Evolutionary conservation across 257 asterid genomes (phyloP), one percentile per base, ranked within the genome.

Genomic region (Cynanchum wilfordii): DNA sequence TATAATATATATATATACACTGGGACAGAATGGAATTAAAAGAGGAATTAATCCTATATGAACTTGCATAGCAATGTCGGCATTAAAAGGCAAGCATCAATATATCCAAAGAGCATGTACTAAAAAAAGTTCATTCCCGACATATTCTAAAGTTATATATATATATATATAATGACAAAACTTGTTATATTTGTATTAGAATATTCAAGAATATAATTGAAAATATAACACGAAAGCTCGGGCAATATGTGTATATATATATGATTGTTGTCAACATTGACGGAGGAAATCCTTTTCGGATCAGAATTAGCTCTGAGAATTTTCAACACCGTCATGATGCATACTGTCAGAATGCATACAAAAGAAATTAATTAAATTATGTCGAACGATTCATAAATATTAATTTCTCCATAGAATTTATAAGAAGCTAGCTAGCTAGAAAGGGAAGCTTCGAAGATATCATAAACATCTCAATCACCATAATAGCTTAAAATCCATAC

Each of bases 201-300:
- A 38, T 38, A 38, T 5, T 38, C 0, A n/a, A 30, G 36, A 50
- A 15, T 12, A 22, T 20, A 36, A 8, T 27, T 24, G 65, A 40
- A 56, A 22, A n/a, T 15, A 24, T 49, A 27, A 0, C 2, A 16
- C 6, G 1, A 27, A 15, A 54, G 20, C 1, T 42, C 11, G 11
- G 6, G 6, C 4, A 17, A 19, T 17, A 51, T 17, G 13, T 54
- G 19, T 9, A 49, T 49, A 47, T 47, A 47, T 10, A 47, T 47
- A 9, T 47, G 44, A 27, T 63, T 63, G 68, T 63, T 12, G 68
- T 63, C 49, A 36, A 29, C 13, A 19, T 44, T 44, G 51, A 30
- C 50, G 76, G 47, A 42, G 49, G 76, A 62, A 60, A 30, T 13
- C 49, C 62, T 72, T 50, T 49, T 20, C 5, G 22, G 63, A 60